Evolutionary conservation across 768 basidiomycete genomes (phyloP).

Genomic region (Exsudoporus frostii): DNA sequence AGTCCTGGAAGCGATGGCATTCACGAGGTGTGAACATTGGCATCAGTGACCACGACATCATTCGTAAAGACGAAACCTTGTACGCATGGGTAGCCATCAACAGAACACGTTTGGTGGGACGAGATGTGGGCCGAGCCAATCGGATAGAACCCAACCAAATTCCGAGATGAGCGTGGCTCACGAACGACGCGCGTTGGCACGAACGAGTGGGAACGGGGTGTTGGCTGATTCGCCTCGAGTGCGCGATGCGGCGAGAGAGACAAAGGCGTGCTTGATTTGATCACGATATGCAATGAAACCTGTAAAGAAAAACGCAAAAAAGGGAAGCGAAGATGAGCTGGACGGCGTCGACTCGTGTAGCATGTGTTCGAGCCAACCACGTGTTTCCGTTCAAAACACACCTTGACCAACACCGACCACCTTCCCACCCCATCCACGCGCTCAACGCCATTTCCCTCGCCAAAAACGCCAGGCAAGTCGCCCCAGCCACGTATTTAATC

Average conservation of each 20-base stretch:
- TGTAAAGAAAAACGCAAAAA: background rate
- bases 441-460: constrained; percentile 13
- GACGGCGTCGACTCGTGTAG: background rate
- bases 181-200: background rate
- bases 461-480: constrained; percentile 28
- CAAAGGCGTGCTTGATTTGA: background rate
- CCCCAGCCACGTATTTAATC: constrained; percentile 27
- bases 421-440: constrained; percentile 19
- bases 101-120: background rate
- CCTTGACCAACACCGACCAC: constrained; percentile 11
- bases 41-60: background rate
- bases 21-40: constrained; percentile 1
- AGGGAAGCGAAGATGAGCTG: constrained; percentile 1
- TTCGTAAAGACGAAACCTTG: background rate
- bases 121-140: constrained; percentile 1
- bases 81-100: background rate
- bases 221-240: background rate
- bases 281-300: background rate
- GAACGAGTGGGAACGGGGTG: background rate
- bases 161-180: background rate
- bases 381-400: constrained; percentile 19
- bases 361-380: constrained; percentile 6
- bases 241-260: constrained; percentile 1
- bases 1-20: too few relatives aligned
- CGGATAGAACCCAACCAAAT: background rate